Conservation (phyloP, 1,284 basidiomycete genomes). For the Vanrija pseudolonga region DNA sequence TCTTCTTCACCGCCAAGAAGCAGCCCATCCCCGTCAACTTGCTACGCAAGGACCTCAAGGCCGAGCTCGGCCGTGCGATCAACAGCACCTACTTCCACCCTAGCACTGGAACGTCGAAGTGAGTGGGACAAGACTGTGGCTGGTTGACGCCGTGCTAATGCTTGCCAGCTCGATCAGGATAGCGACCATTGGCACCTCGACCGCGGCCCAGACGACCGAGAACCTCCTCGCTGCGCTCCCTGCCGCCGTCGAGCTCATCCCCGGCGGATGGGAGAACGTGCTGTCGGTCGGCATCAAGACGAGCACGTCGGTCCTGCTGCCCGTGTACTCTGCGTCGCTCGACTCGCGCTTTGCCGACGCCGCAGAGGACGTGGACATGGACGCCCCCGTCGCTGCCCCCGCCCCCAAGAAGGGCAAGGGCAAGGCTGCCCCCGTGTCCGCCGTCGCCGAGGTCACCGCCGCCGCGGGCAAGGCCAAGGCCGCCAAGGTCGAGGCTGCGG, state of each 20-base stretch:
- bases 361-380: conserved; percentile 7
- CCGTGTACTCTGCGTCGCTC: conserved; percentile 73
- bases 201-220: conserved; percentile 63
- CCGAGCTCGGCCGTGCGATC: conserved; percentile 84
- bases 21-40: conserved; percentile 90
- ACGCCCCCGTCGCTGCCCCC: background rate
- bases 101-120: conserved; percentile 87
- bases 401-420: conserved; percentile 2
- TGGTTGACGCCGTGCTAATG: background rate
- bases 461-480: conserved; percentile 6
- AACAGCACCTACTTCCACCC: conserved; percentile 91
- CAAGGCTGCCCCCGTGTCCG: background rate
- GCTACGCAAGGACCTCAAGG: conserved; percentile 78
- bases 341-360: conserved; percentile 50
- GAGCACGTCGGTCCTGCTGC: conserved; percentile 73
- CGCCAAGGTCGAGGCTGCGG: conserved; percentile 4
- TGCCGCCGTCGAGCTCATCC: conserved; percentile 63
- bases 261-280: conserved; percentile 85
- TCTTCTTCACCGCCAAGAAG: conserved; percentile 95
- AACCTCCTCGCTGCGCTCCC: conserved; percentile 81
- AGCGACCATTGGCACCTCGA: conserved; percentile 65
- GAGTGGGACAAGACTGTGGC: conserved; percentile 38
- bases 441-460: background rate
- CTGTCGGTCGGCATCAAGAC: conserved; percentile 91
- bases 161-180: conserved; percentile 75